Evolutionary conservation across 345 rosid species (phyloP), one percentile per base, ranked within the genome.

Genomic region (Gossypium rotundifolium): DNA sequence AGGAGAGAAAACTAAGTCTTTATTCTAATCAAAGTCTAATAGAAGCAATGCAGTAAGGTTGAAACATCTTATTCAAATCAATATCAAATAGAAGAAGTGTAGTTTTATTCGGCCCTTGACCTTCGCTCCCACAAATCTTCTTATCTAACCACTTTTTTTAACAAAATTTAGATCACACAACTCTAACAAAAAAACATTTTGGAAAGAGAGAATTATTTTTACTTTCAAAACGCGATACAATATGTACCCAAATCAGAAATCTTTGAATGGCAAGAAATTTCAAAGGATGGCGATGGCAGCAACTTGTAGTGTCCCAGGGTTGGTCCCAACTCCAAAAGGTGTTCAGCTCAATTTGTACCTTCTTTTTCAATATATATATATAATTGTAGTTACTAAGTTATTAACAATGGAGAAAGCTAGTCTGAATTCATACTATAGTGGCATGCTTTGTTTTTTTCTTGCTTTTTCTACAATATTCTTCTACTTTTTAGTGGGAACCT

Each of bases 291-390:
- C 11, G 69, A 16, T 13, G 0, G 17, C 33, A 7, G 22, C 38
- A 11, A 46, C 4, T 11, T 66, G 38, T 23, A 6, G 53, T 49
- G 7, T 5, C 5, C n/a, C 13, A 11, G 55, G 23, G 13, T 68
- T 68, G 72, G 72, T 68, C 58, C 59, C 45, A 9, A 69, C 18
- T 17, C 11, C 38, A 33, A 67, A 67, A 67, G 57, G 25, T 23
- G 33, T 55, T 23, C 33, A 8, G 9, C 16, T 64, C n/a, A 4
- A 33, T 33, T 33, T 33, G 38, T 33, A 1, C 40, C 40, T 11
- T 67, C 12, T 67, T 46, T 67, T 38, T 46, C 8, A 8, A 42
- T 40, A 18, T 4, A 33, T 33, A 29, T 14, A 33, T 14, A 62
- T 2, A 57, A 20, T n/a, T n/a, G 2, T 51, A 42, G 71, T 48